phyloP scores from a whole-genome alignment of 495 filamentous ascomycete species.

The Penicillium atrosanguineum region DNA sequence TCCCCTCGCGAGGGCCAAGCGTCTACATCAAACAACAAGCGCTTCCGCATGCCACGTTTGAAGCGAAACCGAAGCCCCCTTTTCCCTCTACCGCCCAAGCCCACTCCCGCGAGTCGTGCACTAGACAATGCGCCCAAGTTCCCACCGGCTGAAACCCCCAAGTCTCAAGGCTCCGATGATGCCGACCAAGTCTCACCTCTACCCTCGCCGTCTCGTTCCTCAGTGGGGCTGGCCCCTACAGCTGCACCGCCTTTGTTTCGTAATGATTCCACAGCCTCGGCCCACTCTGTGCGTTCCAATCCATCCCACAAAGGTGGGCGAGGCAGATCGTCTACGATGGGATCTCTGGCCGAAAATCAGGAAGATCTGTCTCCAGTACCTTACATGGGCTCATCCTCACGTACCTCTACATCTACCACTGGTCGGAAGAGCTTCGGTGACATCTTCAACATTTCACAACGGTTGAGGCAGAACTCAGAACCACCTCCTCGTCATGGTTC shows the following conservation, averaged over 20 bases:
- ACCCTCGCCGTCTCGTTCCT: conserved; percentile 55
- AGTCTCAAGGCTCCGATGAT: conserved; percentile 26
- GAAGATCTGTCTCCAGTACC: conserved; percentile 59
- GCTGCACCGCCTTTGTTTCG: conserved; percentile 44
- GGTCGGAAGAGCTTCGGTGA: conserved; percentile 89
- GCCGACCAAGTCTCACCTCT: conserved; percentile 49
- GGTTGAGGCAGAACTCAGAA: conserved; percentile 76
- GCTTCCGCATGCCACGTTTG: conserved; percentile 78
- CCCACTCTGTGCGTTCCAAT: conserved; percentile 70
- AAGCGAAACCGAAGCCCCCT: conserved; percentile 79
- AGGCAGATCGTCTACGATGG: conserved; percentile 86
- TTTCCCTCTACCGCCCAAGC: conserved; percentile 81
- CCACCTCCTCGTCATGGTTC: conserved; percentile 61
- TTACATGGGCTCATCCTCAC: conserved; percentile 55
- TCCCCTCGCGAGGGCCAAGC: conserved; percentile 25
- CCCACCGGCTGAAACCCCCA: conserved; percentile 21
- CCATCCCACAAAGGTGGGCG: conserved; percentile 57
- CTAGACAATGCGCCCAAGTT: conserved; percentile 27
- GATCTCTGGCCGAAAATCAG: conserved; percentile 59
- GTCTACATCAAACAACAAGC: conserved; percentile 57
- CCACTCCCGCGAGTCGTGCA: conserved; percentile 25
- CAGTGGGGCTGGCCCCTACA: conserved; percentile 43
- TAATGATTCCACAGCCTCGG: conserved; percentile 64
- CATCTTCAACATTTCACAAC: conserved; percentile 69
- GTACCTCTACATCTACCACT: conserved; percentile 77